Base-by-base conservation (phyloP, 352 stramenopile species). In the Globisporangium splendens region DNA sequence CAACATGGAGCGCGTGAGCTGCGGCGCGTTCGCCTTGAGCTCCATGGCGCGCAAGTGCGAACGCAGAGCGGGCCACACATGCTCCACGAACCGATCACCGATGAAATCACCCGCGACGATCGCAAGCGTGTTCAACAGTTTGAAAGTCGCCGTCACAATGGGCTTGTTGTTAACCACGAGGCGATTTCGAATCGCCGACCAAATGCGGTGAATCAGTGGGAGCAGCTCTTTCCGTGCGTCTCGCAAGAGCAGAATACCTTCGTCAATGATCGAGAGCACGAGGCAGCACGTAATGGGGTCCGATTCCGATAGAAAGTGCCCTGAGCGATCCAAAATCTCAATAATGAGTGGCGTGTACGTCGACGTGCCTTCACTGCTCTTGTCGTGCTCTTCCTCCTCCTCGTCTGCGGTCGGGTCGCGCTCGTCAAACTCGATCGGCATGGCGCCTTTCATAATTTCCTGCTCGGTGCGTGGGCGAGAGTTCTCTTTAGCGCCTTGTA, bases 51-150 rank as follows among this genome's bases (percentile, higher is more conserved):
- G 18, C 18, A 95, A 61, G 46, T 89, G 63, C 14, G 53, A 56
- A 35, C 65, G 67, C 14, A 92, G 56, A 8, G 68, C 47, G 33
- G 86, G 84, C 86, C 86, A 95, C n/a, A 90, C 71, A 3, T 70
- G 79, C 59, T 93, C 75, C 8, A 94, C 78, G 61, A 95, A 94
- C 3, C 78, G 71, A 47, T 91, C 81, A 28, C 74, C 83, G 39
- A 95, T 81, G 55, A 94, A 94, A 53, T 95, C 86, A 0, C 75
- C 79, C 17, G 78, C 84, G 58, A 73, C 65, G 52, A 72, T 52
- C 18, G 79, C 73, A 6, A 93, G 33, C 1, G 74, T 84, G 14
- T 55, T 69, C 35, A 95, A 50, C 3, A 91, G 65, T 15, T 62
- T 63, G 14, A 91, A 58, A 15, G 83, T 77, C 10, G 68, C 72